Evolutionary conservation across 1,284 basidiomycete species (phyloP), one percentile per base, ranked within the genome.

Genomic region (Phellinidium pouzarii): DNA sequence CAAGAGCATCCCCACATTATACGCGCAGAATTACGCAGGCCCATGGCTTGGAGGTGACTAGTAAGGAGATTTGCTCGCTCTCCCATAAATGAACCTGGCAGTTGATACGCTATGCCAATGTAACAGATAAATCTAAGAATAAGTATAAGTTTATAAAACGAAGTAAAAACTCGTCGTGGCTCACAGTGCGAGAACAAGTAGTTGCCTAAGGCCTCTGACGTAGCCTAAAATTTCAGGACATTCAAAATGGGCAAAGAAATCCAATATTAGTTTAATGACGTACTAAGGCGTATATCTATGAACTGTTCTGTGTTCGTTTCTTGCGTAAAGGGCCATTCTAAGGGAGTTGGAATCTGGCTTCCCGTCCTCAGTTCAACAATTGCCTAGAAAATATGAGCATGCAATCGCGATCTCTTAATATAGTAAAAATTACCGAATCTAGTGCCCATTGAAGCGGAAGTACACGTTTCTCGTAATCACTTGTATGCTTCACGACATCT

Each of bases 401-500:
- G 14, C 14, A 4, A 8, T 38, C 25, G 34, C 17, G 5, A 34
- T 2, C 17, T 8, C 25, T 25, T 19, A 38, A 3, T 25, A 40
- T 20, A 11, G 8, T 31, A 20, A 14, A 9, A 64, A 70, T 48
- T 56, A 82, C 84, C 61, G 78, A 72, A 60, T 91, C 88, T 29
- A 91, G 70, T 3, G 87, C 84, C 76, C 86, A 85, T 59, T 91
- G 88, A 12, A 91, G 62, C 1, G 88, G 88, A 17, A 91, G 63
- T 25, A 86, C 71, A 47, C 84, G 71, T 50, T 69, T 68, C 64
- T 89, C 86, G 60, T 83, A 82, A 66, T 89, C 86, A 56, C 84
- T 82, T 1, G 66, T 74, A 61, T 87, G 83, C 26, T 72, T 70
- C 29, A 72, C 68, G 3, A 88, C 85, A 59, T 90, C 77, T 55